Evolutionary conservation across 176 grass and related monocot genomes (phyloP).

Genomic region (Oryza officinalis): DNA sequence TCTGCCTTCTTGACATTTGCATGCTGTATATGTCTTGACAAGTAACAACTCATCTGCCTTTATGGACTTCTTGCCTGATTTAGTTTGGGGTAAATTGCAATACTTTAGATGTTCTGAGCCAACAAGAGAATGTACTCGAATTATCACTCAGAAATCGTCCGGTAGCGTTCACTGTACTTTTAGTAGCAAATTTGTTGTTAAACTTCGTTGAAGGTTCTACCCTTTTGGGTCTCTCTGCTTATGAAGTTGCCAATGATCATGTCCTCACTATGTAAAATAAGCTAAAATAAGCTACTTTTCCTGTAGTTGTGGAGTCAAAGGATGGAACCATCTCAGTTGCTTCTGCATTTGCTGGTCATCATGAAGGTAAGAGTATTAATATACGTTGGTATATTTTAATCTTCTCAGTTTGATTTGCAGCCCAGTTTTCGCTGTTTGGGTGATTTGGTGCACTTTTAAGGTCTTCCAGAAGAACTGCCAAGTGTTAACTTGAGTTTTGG

Average conservation of each 20-base stretch:
- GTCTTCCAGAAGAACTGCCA: not conserved
- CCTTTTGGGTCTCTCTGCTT: not conserved
- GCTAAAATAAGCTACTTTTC: not conserved
- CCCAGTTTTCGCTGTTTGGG: not conserved
- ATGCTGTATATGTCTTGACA: not conserved
- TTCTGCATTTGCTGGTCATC: slow-evolving; percentile 83
- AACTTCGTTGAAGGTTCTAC: not conserved
- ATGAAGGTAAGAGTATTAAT: slow-evolving; percentile 52
- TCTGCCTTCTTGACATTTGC: not conserved
- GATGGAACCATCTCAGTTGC: slow-evolving; percentile 84
- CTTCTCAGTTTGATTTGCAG: not conserved
- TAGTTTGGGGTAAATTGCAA: not conserved
- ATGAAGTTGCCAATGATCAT: not conserved
- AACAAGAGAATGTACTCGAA: not conserved
- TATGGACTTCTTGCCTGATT: no score
- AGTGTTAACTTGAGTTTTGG: not conserved
- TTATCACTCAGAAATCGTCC: not conserved
- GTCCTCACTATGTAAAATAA: not conserved
- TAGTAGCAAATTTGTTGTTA: not conserved
- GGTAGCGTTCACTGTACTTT: not conserved
- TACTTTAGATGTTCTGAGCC: not conserved
- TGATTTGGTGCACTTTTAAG: not conserved
- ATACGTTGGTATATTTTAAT: not conserved
- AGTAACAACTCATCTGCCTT: not conserved
- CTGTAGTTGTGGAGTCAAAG: slow-evolving; percentile 73